Evolutionary conservation across 345 rosid species (phyloP).

Genomic region (Cardamine occulta): DNA sequence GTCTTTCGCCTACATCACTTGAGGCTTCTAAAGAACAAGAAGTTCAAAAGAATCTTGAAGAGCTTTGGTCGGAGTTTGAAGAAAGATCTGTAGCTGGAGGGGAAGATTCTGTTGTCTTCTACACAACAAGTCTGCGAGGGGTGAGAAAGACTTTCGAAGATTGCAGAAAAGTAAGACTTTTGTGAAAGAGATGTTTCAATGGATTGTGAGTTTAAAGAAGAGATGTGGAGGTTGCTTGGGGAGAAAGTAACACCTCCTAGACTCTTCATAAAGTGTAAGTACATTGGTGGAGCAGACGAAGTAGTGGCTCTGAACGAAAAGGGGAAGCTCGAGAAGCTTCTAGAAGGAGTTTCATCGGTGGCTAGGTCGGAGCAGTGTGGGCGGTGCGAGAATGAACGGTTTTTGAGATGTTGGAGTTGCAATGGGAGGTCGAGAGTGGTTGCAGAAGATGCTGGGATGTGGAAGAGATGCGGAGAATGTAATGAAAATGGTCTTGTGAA

Average conservation of each 20-base stretch:
- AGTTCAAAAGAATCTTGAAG: constrained; percentile 34
- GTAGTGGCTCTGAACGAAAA: constrained; percentile 67
- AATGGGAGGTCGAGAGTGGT: constrained; percentile 63
- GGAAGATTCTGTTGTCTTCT: constrained; percentile 59
- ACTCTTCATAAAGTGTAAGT: constrained; percentile 67
- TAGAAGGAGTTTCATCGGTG: constrained; percentile 52
- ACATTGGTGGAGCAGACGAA: constrained; percentile 76
- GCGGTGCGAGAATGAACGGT: constrained; percentile 56
- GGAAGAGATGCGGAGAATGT: constrained; percentile 60
- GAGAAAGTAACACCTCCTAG: constrained; percentile 63
- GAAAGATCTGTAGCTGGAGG: constrained; percentile 64
- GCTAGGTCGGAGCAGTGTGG: constrained; percentile 37
- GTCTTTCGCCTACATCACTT: constrained; percentile 1
- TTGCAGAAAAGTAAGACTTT: constrained; percentile 55
- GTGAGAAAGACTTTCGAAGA: constrained; percentile 76
- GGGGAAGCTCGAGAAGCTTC: constrained; percentile 68
- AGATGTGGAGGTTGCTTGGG: constrained; percentile 58
- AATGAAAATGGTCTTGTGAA: constrained; percentile 78
- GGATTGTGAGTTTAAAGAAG: constrained; percentile 66
- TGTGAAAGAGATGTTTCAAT: constrained; percentile 78
- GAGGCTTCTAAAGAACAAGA: constrained; percentile 17
- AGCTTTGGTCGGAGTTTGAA: constrained; percentile 29
- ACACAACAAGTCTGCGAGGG: constrained; percentile 69
- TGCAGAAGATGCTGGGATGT: constrained; percentile 23
- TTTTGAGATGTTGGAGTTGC: constrained; percentile 65